Base-by-base conservation (phyloP, 176 grass and related monocot genomes). In the Avena insularis region DNA sequence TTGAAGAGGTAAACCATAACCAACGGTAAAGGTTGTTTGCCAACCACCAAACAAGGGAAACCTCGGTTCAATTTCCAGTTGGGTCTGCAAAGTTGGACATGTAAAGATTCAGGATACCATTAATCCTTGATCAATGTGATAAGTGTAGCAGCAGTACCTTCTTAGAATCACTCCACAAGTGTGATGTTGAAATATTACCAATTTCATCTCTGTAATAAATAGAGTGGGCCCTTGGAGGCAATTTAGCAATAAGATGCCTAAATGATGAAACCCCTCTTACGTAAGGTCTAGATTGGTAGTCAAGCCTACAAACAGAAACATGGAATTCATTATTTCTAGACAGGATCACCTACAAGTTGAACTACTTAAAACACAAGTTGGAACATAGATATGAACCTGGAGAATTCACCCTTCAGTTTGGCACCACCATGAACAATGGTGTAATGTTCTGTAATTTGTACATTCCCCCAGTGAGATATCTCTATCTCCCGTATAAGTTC, bases 181-280 rank as follows among this genome's bases (percentile, higher is more conserved):
- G 91, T 56, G 97, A 99, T 80, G 97, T 99, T 25, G 97, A 99
- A 91, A 99, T 99, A 63, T 99, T 99, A 71, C 97, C 97, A 3
- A 99, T 99, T 91, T 99, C 97, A 92, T 99, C 97, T 91, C 97
- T 97, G 86, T 97, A 99, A 71, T 97, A 99, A 84, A 99, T 95
- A 78, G 97, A 99, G 79, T 99, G 92, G 5, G 94, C 94, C 75
- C 86, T 93, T 89, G 94, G 89, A 83, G 92, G 94, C 89, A 99
- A 84, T 86, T 84, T 90, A 21, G 92, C 92, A 85, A 94, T 90
- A 80, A 99, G 89, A 77, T 89, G 84, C 56, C 78, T 99, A 86
- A 99, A 99, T 78, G 97, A 99, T 74, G 97, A 96, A 72, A 82
- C 87, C 31, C 97, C 97, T 86, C 97, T 96, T 23, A 86, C 23